A percentile compares a stretch with the other conserved stretches of the same genome.
Evolutionary conservation across 2,329 filamentous ascomycete species (phyloP).

Genomic region (Teratosphaeriaceae sp.): DNA sequence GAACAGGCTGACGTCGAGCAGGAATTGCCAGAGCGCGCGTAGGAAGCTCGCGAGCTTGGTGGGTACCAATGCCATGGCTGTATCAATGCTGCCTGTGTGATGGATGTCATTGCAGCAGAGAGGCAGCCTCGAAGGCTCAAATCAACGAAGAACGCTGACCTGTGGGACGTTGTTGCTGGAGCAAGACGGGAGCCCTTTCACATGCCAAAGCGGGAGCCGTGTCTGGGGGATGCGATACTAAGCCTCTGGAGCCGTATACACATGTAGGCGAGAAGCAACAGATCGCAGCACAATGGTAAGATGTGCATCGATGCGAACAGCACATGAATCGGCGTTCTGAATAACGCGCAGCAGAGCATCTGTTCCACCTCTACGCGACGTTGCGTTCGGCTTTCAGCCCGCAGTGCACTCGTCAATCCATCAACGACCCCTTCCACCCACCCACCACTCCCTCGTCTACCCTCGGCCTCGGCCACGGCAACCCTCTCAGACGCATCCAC

Average conservation of each 20-base stretch:
- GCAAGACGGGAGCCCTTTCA: background rate
- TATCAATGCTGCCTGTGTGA: background rate
- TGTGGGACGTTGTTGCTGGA: too few species aligned
- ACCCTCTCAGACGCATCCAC: constrained; percentile 6
- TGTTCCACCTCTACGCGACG: too few species aligned
- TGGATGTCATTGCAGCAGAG: background rate
- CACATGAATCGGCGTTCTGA: too few species aligned
- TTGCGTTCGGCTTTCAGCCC: background rate
- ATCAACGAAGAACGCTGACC: background rate
- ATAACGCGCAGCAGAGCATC: too few species aligned
- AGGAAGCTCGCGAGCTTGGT: background rate
- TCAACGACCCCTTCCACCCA: background rate
- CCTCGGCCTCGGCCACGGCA: background rate
- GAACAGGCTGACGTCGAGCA: background rate
- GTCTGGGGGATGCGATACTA: background rate
- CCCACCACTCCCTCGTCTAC: background rate
- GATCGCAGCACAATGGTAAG: too few species aligned
- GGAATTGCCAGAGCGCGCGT: background rate
- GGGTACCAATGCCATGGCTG: background rate
- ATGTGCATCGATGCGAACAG: too few species aligned
- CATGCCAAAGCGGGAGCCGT: background rate
- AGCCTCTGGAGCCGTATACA: too few species aligned
- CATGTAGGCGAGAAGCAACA: too few species aligned
- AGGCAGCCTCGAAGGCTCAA: background rate
- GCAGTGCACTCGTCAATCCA: background rate